Percentiles rank a stretch among this genome's conserved stretches.
These are phyloP conservation scores for Lactifluus subvellereus DNA, from an alignment of 768 basidiomycete genomes.

Conservation along the genomic window DNA sequence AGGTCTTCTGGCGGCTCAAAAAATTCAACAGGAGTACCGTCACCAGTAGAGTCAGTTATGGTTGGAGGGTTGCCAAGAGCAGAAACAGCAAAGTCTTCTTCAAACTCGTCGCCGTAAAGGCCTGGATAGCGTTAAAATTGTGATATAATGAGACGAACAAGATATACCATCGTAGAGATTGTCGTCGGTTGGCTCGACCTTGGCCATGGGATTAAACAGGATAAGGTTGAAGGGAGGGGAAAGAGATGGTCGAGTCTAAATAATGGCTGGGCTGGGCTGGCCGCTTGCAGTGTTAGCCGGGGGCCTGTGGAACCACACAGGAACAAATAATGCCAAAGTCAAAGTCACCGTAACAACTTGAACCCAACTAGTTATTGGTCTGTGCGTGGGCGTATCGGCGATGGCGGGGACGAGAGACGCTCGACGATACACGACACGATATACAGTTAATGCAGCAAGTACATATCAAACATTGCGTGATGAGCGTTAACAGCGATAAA, in stretches of 20 bases:
- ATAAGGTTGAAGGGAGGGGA: neutral
- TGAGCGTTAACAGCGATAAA: slow-evolving; percentile 10
- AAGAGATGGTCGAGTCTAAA: neutral
- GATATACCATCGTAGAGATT: slow-evolving; percentile 24
- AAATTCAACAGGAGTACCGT: neutral
- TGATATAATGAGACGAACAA: neutral
- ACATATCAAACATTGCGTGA: slow-evolving; percentile 23
- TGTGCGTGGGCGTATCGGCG: neutral
- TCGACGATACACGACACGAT: neutral
- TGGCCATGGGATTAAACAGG: slow-evolving; percentile 12
- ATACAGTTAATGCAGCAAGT: slow-evolving; percentile 13
- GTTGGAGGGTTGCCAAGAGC: slow-evolving; percentile 6
- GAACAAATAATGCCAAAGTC: slow-evolving; percentile 17
- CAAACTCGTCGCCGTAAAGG: slow-evolving; percentile 26
- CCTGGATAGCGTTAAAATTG: slow-evolving; percentile 1
- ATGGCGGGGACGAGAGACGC: too few species aligned
- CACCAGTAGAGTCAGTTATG: slow-evolving; percentile 1
- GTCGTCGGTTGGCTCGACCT: slow-evolving; percentile 21
- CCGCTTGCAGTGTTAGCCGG: neutral
- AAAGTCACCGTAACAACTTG: neutral
- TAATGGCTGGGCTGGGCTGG: neutral
- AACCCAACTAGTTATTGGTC: neutral
- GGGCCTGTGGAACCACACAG: neutral
- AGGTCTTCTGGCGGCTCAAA: slow-evolving; percentile 17
- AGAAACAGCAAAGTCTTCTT: slow-evolving; percentile 22